Base-by-base conservation (phyloP, 2,329 filamentous ascomycete species). In the Fulvia fulva region DNA sequence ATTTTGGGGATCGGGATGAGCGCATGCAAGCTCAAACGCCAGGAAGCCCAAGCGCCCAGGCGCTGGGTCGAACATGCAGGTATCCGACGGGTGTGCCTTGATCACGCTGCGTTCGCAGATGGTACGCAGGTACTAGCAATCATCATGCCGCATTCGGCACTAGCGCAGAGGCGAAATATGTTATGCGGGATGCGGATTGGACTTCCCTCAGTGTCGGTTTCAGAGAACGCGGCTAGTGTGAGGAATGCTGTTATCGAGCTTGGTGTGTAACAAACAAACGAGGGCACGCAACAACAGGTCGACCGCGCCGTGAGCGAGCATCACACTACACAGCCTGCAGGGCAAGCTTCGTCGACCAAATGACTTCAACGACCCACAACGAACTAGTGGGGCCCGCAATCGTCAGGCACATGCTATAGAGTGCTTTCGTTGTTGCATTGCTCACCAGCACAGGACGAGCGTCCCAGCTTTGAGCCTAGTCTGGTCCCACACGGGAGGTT, bases 101-200 rank as follows among this genome's bases (percentile, higher is more conserved):
- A 62, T 70, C 68, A 70, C 67, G 68, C 67, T 64, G 63, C 68
- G 67, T 70, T 70, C 67, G 67, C 68, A 69, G 64, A 67, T 63
- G 62, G 60, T 64, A 60, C 60, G 67, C 67, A 70, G 67, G 67
- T 69, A 65, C 67, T 52, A 60, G 57, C 63, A 56, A 57, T 56
- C 60, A 58, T 57, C 53, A 54, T 41, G 26, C 59, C 58, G 62
- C 57, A 61, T 66, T 47, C 56, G 60, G 59, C 49, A 6, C 53
- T 30, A 51, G 54, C 51, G 56, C 58, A 47, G 46, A 50, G 41
- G 51, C 19, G 51, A 57, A 56, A 53, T 54, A 30, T 28, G 53
- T 55, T 26, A 44, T 56, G 41, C 53, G 57, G 49, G 45, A 45
- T 55, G 61, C 54, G 57, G 58, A 57, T 65, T 53, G 56, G 50